phyloP scores from a whole-genome alignment of 208 protist species.

The Giardia muris region DNA sequence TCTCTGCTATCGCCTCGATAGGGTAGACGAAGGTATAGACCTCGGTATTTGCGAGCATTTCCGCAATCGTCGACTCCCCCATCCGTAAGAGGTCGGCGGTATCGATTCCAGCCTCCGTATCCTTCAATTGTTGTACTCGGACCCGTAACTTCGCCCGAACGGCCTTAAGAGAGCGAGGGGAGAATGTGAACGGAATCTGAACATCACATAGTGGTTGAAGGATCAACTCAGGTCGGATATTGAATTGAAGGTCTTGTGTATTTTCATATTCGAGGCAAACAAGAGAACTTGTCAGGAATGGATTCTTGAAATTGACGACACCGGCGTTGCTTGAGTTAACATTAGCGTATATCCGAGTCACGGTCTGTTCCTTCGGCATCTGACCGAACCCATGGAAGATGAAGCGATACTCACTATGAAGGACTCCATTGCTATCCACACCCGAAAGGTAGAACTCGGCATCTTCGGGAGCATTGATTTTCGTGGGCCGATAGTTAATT shows the following conservation, averaged over 20 bases:
- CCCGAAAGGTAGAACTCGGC: background rate
- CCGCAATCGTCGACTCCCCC: background rate
- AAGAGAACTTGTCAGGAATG: conserved; percentile 14
- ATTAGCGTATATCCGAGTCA: conserved; percentile 7
- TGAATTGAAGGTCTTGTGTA: background rate
- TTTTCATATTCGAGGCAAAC: background rate
- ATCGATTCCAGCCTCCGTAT: background rate
- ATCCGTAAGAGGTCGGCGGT: background rate
- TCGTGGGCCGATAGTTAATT: conserved; percentile 2
- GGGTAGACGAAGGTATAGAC: background rate
- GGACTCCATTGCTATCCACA: background rate
- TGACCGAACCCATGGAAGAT: background rate
- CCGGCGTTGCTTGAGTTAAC: background rate
- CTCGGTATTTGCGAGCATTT: background rate
- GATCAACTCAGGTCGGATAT: background rate
- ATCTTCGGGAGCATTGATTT: background rate
- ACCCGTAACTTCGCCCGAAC: background rate
- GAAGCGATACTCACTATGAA: background rate
- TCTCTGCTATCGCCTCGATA: background rate
- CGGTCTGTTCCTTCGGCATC: background rate
- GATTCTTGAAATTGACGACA: conserved; percentile 13
- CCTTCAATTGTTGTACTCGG: background rate
- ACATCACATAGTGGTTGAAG: background rate
- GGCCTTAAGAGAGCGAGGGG: background rate
- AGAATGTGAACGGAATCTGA: background rate